These are phyloP conservation scores for Actinomortierella ambigua DNA, from an alignment of 371 early-diverging fungal genomes.

Conservation along the genomic window DNA sequence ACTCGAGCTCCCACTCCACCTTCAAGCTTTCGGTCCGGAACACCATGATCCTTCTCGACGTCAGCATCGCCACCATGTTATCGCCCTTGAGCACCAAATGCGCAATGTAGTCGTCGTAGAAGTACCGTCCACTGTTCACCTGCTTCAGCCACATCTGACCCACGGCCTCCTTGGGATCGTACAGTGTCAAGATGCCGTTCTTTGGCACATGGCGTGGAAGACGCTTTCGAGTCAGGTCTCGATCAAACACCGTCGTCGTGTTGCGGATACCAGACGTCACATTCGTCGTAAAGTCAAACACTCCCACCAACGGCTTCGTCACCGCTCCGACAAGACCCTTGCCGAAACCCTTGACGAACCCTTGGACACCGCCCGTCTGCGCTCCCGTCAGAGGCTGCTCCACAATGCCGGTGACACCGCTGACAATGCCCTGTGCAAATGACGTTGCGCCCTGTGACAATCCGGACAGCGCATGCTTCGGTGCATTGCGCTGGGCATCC, in stretches of 20 bases:
- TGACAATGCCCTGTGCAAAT: slow-evolving; percentile 81
- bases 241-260: slow-evolving; percentile 93
- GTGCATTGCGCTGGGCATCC: slow-evolving; percentile 83
- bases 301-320: slow-evolving; percentile 93
- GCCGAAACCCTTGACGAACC: slow-evolving; percentile 96
- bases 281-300: slow-evolving; percentile 91
- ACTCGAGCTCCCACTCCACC: slow-evolving; percentile 71
- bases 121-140: slow-evolving; percentile 79
- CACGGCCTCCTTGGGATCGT: slow-evolving; percentile 82
- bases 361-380: slow-evolving; percentile 87
- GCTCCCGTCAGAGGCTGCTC: slow-evolving; percentile 95
- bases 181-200: slow-evolving; percentile 81
- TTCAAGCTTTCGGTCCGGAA: slow-evolving; percentile 63
- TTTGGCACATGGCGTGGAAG: slow-evolving; percentile 87
- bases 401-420: slow-evolving; percentile 92
- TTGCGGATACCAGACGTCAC: slow-evolving; percentile 93
- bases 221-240: slow-evolving; percentile 76
- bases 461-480: slow-evolving; percentile 92
- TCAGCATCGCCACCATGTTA: slow-evolving; percentile 76
- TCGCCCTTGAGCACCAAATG: slow-evolving; percentile 80
- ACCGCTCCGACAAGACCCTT: slow-evolving; percentile 94
- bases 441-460: slow-evolving; percentile 90
- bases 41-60: slow-evolving; percentile 70
- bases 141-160: slow-evolving; percentile 93
- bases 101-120: slow-evolving; percentile 86